phyloP scores from a whole-genome alignment of 108 stramenopile genomes.

The Craspedostauros australis region DNA sequence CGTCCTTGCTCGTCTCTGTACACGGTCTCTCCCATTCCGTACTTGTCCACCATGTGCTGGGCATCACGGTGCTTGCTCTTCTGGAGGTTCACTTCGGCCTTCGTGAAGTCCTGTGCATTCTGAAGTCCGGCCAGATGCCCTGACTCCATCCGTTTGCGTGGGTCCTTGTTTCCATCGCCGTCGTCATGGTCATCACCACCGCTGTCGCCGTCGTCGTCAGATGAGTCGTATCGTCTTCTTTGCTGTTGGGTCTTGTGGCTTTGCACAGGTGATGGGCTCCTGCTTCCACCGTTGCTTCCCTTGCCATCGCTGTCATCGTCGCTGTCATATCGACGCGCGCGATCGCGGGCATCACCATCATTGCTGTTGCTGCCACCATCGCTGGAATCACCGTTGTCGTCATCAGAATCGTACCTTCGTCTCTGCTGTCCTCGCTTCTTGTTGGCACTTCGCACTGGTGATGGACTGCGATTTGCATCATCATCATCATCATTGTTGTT shows the following conservation, averaged over 20 bases:
- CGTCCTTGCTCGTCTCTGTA: constrained; percentile 68
- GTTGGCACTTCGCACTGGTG: neutral
- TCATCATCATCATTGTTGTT: neutral
- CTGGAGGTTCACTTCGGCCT: constrained; percentile 50
- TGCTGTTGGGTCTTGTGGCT: neutral
- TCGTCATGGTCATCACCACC: constrained; percentile 8
- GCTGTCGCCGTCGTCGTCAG: neutral
- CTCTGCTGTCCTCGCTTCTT: too few relatives aligned
- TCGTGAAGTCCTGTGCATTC: constrained; percentile 54
- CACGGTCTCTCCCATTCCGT: constrained; percentile 70
- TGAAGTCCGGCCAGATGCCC: constrained; percentile 85
- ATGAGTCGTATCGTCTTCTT: neutral
- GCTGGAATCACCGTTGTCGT: too few relatives aligned
- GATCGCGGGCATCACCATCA: too few relatives aligned
- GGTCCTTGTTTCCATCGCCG: neutral
- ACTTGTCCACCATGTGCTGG: constrained; percentile 35
- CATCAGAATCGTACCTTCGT: constrained; percentile 17
- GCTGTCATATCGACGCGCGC: too few relatives aligned
- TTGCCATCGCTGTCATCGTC: neutral
- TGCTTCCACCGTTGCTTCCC: neutral
- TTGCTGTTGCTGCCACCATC: too few relatives aligned
- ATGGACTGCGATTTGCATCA: neutral
- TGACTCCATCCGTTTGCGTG: constrained; percentile 47
- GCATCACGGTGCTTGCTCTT: constrained; percentile 22
- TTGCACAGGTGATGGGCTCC: neutral